Evolutionary conservation across 129 eudicot species (phyloP).

Genomic region (Logfia minima): DNA sequence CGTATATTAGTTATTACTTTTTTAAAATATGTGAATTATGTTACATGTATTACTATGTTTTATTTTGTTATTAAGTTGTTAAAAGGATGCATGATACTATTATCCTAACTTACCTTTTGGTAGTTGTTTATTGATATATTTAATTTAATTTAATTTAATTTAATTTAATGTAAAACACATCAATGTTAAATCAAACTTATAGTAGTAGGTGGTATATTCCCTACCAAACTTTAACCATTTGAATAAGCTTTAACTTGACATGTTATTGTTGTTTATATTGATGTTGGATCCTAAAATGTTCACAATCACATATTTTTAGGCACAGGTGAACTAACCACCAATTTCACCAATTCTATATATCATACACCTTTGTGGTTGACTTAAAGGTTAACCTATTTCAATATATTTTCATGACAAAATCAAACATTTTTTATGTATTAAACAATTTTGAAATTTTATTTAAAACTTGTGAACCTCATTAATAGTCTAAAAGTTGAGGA

Average conservation of each 20-base stretch:
- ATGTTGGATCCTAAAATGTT: neutral
- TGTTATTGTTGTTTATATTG: neutral
- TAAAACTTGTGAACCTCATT: neutral
- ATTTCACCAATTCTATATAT: conserved; percentile 5
- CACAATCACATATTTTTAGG: conserved; percentile 15
- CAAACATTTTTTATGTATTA: neutral
- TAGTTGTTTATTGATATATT: neutral
- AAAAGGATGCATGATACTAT: too few relatives aligned
- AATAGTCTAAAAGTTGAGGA: neutral
- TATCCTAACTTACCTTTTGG: neutral
- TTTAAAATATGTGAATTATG: too few relatives aligned
- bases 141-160: neutral
- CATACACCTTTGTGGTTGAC: conserved; percentile 27
- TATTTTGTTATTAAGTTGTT: neutral
- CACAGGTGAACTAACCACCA: conserved; percentile 28
- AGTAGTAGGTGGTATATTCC: neutral
- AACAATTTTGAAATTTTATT: neutral
- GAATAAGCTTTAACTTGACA: conserved; percentile 7
- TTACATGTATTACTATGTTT: too few relatives aligned
- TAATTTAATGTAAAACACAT: neutral
- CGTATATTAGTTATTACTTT: too few relatives aligned
- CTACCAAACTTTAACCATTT: neutral
- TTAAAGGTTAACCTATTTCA: neutral
- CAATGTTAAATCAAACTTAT: neutral
- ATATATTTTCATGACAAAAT: neutral